Conservation (phyloP, 768 basidiomycete genomes). For the Leccinum pellstonianum region DNA sequence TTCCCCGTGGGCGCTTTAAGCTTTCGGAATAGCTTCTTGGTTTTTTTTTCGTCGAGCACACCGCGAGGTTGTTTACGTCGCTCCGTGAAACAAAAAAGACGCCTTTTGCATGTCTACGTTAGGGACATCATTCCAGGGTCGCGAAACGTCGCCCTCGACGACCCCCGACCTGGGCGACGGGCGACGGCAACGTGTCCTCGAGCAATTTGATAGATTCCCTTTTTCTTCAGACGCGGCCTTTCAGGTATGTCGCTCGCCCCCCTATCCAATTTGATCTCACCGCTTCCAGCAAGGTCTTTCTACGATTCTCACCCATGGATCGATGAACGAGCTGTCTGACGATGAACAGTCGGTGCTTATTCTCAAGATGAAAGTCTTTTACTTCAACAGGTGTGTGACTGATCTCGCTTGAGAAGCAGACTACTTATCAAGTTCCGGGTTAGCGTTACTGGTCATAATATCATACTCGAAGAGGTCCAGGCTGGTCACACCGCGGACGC, state of each 20-base stretch:
- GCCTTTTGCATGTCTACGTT: constrained; percentile 12
- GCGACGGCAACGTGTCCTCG: constrained; percentile 22
- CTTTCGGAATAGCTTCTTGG: not conserved
- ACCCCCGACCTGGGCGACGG: constrained; percentile 14
- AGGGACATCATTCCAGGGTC: constrained; percentile 12
- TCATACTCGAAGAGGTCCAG: constrained; percentile 32
- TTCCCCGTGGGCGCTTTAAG: not conserved
- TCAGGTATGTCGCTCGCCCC: constrained; percentile 44
- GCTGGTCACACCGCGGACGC: constrained; percentile 13
- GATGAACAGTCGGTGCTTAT: constrained; percentile 47
- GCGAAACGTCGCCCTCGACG: constrained; percentile 10
- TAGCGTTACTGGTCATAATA: constrained; percentile 32
- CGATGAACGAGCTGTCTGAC: constrained; percentile 35
- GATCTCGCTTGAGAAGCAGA: constrained; percentile 28
- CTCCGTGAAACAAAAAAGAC: not conserved
- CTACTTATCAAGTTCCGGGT: constrained; percentile 20
- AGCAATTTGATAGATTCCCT: constrained; percentile 43
- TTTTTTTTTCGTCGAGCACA: not conserved
- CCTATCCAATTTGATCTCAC: not conserved
- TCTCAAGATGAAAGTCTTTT: constrained; percentile 61
- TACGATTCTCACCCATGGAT: constrained; percentile 47
- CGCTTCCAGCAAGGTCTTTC: constrained; percentile 60
- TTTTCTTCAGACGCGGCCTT: constrained; percentile 59
- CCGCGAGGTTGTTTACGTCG: constrained; percentile 18
- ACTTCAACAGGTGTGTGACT: constrained; percentile 59